Conservation (phyloP, 1,139 yeast genomes). For the Candida tropicalis region DNA sequence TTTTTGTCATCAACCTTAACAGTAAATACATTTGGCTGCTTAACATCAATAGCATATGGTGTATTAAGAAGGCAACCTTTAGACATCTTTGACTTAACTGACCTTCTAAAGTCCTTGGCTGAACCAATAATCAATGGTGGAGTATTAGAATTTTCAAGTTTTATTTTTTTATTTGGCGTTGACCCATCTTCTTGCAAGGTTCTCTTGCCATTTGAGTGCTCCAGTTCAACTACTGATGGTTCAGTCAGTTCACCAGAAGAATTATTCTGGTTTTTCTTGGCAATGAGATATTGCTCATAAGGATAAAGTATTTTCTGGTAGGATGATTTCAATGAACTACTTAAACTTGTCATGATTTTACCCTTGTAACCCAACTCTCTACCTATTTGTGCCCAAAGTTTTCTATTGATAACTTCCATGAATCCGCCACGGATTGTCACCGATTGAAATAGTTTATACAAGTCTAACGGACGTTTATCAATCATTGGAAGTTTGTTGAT, state of each 20-base stretch:
- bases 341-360: slow-evolving; percentile 60
- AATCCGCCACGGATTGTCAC: slow-evolving; percentile 64
- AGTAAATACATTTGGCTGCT: slow-evolving; percentile 28
- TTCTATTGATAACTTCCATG: slow-evolving; percentile 53
- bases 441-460: slow-evolving; percentile 51
- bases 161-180: slow-evolving; percentile 9
- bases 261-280: slow-evolving; percentile 12
- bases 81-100: slow-evolving; percentile 43
- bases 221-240: slow-evolving; percentile 1
- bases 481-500: slow-evolving; percentile 48
- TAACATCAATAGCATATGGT: slow-evolving; percentile 39
- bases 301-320: slow-evolving; percentile 44
- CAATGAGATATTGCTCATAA: slow-evolving; percentile 28
- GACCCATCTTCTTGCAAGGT: slow-evolving; percentile 8
- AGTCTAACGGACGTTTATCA: slow-evolving; percentile 58
- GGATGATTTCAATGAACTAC: slow-evolving; percentile 66
- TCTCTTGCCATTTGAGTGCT: slow-evolving; percentile 14
- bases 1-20: slow-evolving; percentile 19
- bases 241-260: slow-evolving; percentile 2
- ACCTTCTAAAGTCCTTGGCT: slow-evolving; percentile 44
- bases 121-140: slow-evolving; percentile 51
- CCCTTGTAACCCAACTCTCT: slow-evolving; percentile 74
- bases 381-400: slow-evolving; percentile 69
- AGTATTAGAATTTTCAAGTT: slow-evolving; percentile 6
- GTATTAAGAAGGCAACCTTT: slow-evolving; percentile 54